Base-by-base conservation (phyloP, 257 asterid species). In the Fraxinus anomala region DNA sequence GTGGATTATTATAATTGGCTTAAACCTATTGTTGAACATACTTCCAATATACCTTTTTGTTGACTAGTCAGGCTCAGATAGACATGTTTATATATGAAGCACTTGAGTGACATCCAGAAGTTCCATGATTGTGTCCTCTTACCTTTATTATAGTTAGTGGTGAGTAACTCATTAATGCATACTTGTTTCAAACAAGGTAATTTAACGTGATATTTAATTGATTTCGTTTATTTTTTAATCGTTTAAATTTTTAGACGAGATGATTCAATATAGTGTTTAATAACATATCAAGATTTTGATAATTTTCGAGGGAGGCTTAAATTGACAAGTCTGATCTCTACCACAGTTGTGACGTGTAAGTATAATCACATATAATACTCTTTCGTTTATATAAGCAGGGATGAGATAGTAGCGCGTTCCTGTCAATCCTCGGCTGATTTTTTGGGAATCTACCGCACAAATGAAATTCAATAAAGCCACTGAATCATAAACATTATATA, bases 251-350 rank as follows among this genome's bases (percentile, higher is more conserved):
- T 7, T 5, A 36, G 39, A 36, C 39, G 5, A 36, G 40, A 37
- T 37, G 0, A 9, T 37, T 37, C 40, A 37, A 37, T 0, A 1
- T 37, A 37, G 11, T 7, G 1, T 37, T 7, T 0, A 37, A 37
- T 0, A 2, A 37, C 11, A 37, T 6, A 37, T 6, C 11, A 2
- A 30, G 33, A 37, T 37, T 7, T 37, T 37, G 2, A 37, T 7
- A 84, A 71, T 16, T 49, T 36, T 10, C 82, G 85, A 76, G 75
- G 34, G 3, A 78, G 80, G 21, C 73, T 78, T 70, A 72, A n/a
- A 36, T 81, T 67, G 8, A 3, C 24, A 19, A 51, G 63, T 11
- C 77, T 54, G 24, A 78, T 72, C 69, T 71, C 80, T 19, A 16
- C 36, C 16, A 76, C 19, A 12, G 78, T 65, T 0, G 4, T 9